Base-by-base conservation (phyloP, 1,139 yeast species). In the Yamadazyma pseudoaaseri region DNA sequence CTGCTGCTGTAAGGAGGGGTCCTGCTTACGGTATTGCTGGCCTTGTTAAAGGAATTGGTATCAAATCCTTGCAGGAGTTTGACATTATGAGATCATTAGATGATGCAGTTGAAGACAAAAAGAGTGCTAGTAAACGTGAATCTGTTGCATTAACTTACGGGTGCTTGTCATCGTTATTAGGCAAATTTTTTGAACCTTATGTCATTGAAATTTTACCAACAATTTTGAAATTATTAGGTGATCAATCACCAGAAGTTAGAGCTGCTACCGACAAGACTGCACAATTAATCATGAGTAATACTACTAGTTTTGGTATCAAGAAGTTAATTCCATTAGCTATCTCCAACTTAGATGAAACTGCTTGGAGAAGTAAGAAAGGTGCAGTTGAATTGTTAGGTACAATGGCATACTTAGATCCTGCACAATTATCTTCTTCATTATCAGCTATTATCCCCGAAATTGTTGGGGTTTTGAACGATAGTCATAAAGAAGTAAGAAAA, bases 1-100 rank as follows among this genome's bases (percentile, higher is more conserved):
- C 68, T 2, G 58, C 71, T 30, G 78, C 82, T 0, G 66, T 73
- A 11, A 77, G 96, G 55, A 76, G 92, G 47, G 99, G 98, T 52
- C 94, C 96, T 1, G 97, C 98, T 1, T 89, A 86, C 60, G 98
- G 97, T 59, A 74, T 92, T 47, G 86, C 97, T 7, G 98, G 98
- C 42, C 62, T 92, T 30, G 94, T 86, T 9, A 84, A 86, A 53
- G 98, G 99, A 40, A 74, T 79, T 18, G 98, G 97, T 43, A 80
- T 94, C 36, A 73, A 79, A 37, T 73, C 95, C 0, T 63, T 92
- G 35, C 73, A 87, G 4, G 82, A 83, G 31, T 81, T 74, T 51
- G 95, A 86, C 49, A 71, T 92, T 27, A 79, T 89, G 39, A 73
- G 96, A 41, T 75, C 73, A 26, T 64, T 92, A 45, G 73, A 78